These are phyloP conservation scores for Alternaria infectoria DNA, from an alignment of 2,329 filamentous ascomycete species.

Conservation along the genomic window DNA sequence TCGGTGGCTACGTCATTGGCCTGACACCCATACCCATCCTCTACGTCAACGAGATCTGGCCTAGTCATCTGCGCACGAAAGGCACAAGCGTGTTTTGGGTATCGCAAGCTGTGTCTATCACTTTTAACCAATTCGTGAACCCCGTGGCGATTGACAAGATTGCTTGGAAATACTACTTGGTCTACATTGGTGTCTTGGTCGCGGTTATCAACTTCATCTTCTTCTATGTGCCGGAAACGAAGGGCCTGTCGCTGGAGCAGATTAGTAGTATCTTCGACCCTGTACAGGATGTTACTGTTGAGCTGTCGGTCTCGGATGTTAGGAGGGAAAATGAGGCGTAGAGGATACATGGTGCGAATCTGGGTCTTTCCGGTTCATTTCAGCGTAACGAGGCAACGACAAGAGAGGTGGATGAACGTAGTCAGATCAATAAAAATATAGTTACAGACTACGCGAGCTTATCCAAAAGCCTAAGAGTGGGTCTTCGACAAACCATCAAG, in stretches of 20 bases:
- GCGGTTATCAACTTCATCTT: constrained; percentile 15
- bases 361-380: too few relatives aligned
- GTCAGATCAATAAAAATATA: too few relatives aligned
- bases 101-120: constrained; percentile 17
- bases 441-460: too few relatives aligned
- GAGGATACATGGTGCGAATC: background rate
- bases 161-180: constrained; percentile 31
- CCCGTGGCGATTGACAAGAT: constrained; percentile 30
- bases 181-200: constrained; percentile 28
- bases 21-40: constrained; percentile 42
- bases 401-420: too few relatives aligned
- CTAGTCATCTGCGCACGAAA: constrained; percentile 33
- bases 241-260: constrained; percentile 23
- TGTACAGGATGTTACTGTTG: background rate
- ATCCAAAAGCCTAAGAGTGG: too few relatives aligned
- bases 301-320: background rate
- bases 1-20: constrained; percentile 39
- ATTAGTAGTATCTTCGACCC: constrained; percentile 20
- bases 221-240: constrained; percentile 24
- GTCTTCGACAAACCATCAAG: too few relatives aligned
- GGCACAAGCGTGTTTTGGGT: constrained; percentile 26
- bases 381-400: too few relatives aligned
- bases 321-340: background rate
- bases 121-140: constrained; percentile 27
- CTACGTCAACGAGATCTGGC: constrained; percentile 46